phyloP scores from a whole-genome alignment of 169 alveolate species.

The Plasmodium berghei region DNA sequence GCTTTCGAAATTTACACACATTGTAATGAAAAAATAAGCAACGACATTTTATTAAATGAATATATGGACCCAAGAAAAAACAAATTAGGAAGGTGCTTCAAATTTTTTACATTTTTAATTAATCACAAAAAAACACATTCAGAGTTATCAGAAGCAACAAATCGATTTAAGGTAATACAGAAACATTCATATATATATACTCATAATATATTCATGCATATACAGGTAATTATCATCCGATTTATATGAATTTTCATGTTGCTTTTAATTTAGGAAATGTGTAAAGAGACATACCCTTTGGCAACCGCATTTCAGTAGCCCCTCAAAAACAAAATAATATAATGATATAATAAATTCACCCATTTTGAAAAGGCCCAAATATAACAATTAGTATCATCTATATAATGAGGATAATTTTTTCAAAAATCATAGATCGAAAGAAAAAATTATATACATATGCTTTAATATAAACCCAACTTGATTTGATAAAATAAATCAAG shows the following conservation, averaged over 20 bases:
- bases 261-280: constrained; percentile 13
- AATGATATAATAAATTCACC: too few species aligned
- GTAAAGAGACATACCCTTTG: constrained; percentile 32
- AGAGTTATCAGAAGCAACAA: constrained; percentile 13
- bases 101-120: constrained; percentile 57
- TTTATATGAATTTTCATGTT: background rate
- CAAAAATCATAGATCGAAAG: too few species aligned
- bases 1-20: constrained; percentile 54
- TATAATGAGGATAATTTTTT: too few species aligned
- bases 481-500: too few species aligned
- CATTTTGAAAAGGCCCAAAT: too few species aligned
- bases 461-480: too few species aligned
- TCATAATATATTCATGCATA: background rate
- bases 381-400: too few species aligned
- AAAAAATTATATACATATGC: too few species aligned
- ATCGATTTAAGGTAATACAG: constrained; percentile 36
- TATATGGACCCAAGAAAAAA: constrained; percentile 41
- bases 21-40: constrained; percentile 39
- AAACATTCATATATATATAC: background rate
- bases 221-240: background rate
- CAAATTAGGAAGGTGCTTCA: constrained; percentile 66
- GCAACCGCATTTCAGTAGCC: constrained; percentile 67
- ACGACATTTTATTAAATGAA: constrained; percentile 10
- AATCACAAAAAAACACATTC: constrained; percentile 11
- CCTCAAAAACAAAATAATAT: background rate